Conservation (phyloP, 306 rosid species). For the Hippophae rhamnoides region DNA sequence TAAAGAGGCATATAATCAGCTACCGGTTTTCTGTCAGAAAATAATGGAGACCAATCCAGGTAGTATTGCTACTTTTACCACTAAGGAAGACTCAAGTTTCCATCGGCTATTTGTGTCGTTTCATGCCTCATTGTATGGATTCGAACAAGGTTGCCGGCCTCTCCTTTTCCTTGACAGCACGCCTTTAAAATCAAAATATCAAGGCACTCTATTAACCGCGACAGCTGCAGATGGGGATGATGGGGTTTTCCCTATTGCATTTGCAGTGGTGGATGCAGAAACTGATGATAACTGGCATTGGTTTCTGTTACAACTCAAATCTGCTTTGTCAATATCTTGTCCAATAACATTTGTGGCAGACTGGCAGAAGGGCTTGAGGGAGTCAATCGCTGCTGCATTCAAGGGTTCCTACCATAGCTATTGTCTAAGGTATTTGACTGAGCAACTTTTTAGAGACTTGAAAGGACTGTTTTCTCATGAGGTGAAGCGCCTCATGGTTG, state of each 20-base stretch:
- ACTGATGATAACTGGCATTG: constrained; percentile 88
- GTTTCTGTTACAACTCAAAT: constrained; percentile 80
- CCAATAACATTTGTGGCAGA: constrained; percentile 87
- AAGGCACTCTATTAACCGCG: constrained; percentile 83
- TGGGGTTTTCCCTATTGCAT: constrained; percentile 82
- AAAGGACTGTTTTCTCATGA: constrained; percentile 90
- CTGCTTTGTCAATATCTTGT: constrained; percentile 58
- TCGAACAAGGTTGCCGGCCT: constrained; percentile 95
- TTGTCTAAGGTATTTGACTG: constrained; percentile 71
- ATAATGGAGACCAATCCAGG: constrained; percentile 93
- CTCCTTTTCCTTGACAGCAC: constrained; percentile 81
- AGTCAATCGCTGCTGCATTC: constrained; percentile 61
- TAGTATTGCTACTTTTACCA: constrained; percentile 71
- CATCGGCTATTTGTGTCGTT: constrained; percentile 89
- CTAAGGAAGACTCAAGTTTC: constrained; percentile 89
- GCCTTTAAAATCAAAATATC: constrained; percentile 80
- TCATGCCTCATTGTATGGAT: constrained; percentile 78
- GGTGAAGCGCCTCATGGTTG: constrained; percentile 83
- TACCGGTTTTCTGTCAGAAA: constrained; percentile 75
- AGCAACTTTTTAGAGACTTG: constrained; percentile 83
- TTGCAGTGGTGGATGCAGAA: constrained; percentile 84
- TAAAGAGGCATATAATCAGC: constrained; percentile 81
- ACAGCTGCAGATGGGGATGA: constrained; percentile 88
- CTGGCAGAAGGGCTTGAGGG: constrained; percentile 68
- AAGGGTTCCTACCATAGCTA: constrained; percentile 74